Evolutionary conservation across 2,329 filamentous ascomycete genomes (phyloP).

Genomic region (Ophioceras dolichostomum): DNA sequence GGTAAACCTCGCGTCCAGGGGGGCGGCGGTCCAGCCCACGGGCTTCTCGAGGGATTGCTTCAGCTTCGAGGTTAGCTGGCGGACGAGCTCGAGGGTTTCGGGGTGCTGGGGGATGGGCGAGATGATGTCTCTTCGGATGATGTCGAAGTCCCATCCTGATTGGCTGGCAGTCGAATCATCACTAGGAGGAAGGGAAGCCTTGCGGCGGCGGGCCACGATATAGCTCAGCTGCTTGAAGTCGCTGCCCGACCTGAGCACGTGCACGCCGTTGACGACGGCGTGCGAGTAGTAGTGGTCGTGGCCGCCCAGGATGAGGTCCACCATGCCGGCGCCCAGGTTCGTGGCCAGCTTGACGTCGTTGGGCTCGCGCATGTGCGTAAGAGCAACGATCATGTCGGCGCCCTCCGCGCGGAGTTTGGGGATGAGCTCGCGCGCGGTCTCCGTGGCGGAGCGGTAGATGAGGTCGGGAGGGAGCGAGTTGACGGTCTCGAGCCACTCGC

Average conservation of each 20-base stretch:
- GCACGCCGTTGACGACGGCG: slow-evolving; percentile 62
- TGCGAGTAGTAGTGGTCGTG: slow-evolving; percentile 87
- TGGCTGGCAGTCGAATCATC: no score
- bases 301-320: slow-evolving; percentile 79
- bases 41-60: slow-evolving; percentile 70
- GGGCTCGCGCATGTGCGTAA: slow-evolving; percentile 79
- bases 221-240: slow-evolving; percentile 93
- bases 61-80: slow-evolving; percentile 58
- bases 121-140: slow-evolving; percentile 61
- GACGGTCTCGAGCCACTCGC: slow-evolving; percentile 83
- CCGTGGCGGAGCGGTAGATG: slow-evolving; percentile 67
- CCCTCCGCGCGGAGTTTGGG: slow-evolving; percentile 62
- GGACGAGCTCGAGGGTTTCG: slow-evolving; percentile 48
- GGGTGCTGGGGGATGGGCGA: slow-evolving; percentile 54
- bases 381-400: slow-evolving; percentile 68
- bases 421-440: slow-evolving; percentile 63
- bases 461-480: slow-evolving; percentile 74
- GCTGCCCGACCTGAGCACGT: slow-evolving; percentile 75
- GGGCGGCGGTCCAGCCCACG: slow-evolving; percentile 69
- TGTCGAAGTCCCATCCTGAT: slow-evolving; percentile 60
- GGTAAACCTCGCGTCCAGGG: slow-evolving; percentile 76
- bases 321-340: slow-evolving; percentile 56
- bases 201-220: slow-evolving; percentile 58
- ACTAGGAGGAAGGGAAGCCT: no score
- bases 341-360: slow-evolving; percentile 80